A percentile compares a stretch with the other conserved stretches of the same genome.
These are phyloP conservation scores for Starmerella lactis-condensi DNA, from an alignment of 805 yeast species.

Conservation along the genomic window DNA sequence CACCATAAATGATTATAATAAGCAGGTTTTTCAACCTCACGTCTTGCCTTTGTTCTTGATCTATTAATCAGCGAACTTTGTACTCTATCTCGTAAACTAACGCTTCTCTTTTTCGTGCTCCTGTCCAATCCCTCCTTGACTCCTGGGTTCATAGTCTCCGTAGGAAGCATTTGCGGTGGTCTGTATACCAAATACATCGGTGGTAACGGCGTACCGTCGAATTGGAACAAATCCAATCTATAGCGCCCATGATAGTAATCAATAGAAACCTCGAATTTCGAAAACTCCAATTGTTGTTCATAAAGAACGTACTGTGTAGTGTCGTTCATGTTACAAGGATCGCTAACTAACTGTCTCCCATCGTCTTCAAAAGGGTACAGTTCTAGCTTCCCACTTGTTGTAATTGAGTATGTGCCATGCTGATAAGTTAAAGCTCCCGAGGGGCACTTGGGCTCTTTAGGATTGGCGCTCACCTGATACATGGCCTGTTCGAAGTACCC, in stretches of 20 bases:
- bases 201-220: conserved; percentile 54
- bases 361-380: conserved; percentile 67
- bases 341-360: conserved; percentile 77
- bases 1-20: conserved; percentile 23
- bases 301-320: conserved; percentile 47
- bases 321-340: conserved; percentile 45
- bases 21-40: conserved; percentile 10
- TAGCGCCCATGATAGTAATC: conserved; percentile 75
- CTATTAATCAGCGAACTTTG: conserved; percentile 65
- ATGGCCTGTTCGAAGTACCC: conserved; percentile 82
- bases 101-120: conserved; percentile 4
- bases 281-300: conserved; percentile 43
- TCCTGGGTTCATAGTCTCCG: conserved; percentile 66
- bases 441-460: conserved; percentile 54
- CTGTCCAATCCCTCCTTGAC: conserved; percentile 3
- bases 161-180: conserved; percentile 95
- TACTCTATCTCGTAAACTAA: conserved; percentile 24
- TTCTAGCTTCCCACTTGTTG: conserved; percentile 44
- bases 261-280: conserved; percentile 38
- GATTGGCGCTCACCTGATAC: conserved; percentile 38
- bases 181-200: conserved; percentile 81
- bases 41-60: conserved; percentile 50
- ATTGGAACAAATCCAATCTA: conserved; percentile 52
- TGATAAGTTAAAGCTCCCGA: conserved; percentile 66
- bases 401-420: conserved; percentile 62